These are phyloP conservation scores for Arachnomyces sp. DNA, from an alignment of 2,329 filamentous ascomycete species.

Conservation along the genomic window DNA sequence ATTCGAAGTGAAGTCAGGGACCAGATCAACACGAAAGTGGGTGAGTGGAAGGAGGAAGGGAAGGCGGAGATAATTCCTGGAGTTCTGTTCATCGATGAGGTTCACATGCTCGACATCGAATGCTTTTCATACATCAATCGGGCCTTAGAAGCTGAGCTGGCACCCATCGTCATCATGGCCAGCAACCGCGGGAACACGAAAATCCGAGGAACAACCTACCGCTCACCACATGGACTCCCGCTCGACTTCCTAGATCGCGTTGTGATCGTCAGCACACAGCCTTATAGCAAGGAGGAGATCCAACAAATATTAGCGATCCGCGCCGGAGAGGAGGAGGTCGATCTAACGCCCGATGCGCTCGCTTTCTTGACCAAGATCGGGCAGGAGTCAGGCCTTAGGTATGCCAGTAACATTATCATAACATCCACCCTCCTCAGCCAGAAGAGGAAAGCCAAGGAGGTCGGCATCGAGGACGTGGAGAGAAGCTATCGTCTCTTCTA, in stretches of 20 bases:
- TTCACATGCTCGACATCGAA: constrained; percentile 99
- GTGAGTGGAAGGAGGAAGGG: constrained; percentile 98
- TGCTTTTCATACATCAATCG: constrained; percentile 99
- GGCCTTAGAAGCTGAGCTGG: constrained; percentile 85
- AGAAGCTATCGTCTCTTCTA: constrained; percentile 92
- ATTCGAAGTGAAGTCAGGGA: constrained; percentile 95
- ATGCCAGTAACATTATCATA: constrained; percentile 96
- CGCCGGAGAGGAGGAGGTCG: constrained; percentile 92
- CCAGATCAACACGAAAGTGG: constrained; percentile 98
- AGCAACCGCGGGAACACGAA: constrained; percentile 88
- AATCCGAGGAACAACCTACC: constrained; percentile 89
- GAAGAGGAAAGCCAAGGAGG: constrained; percentile 77
- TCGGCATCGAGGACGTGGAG: constrained; percentile 81
- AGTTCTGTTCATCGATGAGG: constrained; percentile 96
- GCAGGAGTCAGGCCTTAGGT: constrained; percentile 80
- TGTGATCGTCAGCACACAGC: constrained; percentile 88
- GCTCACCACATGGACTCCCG: constrained; percentile 84
- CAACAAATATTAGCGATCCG: constrained; percentile 86
- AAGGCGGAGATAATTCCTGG: constrained; percentile 97
- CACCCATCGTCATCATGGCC: constrained; percentile 98
- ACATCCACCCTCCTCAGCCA: constrained; percentile 80
- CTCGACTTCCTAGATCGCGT: constrained; percentile 94
- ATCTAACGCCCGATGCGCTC: constrained; percentile 79
- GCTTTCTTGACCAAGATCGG: constrained; percentile 94
- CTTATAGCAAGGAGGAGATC: constrained; percentile 76